phyloP scores from a whole-genome alignment of 257 asterid species.

The Rhazya stricta region DNA sequence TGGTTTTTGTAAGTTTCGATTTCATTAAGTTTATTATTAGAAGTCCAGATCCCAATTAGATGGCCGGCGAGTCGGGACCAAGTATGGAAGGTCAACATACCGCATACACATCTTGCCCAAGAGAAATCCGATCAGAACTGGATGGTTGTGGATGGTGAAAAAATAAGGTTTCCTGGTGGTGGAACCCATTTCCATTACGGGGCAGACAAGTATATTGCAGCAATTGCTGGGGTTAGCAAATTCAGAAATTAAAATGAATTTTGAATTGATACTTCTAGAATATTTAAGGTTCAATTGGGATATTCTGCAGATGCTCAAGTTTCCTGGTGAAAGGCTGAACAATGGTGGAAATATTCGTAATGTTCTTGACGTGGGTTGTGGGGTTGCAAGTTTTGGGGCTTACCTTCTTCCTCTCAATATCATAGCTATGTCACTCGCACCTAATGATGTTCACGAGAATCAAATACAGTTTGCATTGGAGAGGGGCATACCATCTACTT shows the following conservation, averaged over 20 bases:
- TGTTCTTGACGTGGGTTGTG: constrained; percentile 97
- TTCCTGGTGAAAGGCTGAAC: constrained; percentile 64
- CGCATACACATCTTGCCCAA: constrained; percentile 86
- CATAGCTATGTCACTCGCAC: constrained; percentile 91
- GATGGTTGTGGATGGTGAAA: constrained; percentile 94
- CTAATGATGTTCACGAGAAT: constrained; percentile 93
- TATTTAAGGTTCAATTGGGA: constrained; percentile 10
- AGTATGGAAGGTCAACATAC: constrained; percentile 95
- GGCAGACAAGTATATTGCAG: constrained; percentile 77
- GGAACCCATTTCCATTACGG: constrained; percentile 95
- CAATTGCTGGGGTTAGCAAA: constrained; percentile 73
- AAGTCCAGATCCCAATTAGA: constrained; percentile 82
- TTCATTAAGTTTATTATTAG: constrained; percentile 57
- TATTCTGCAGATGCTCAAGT: constrained; percentile 72
- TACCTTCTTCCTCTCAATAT: constrained; percentile 73
- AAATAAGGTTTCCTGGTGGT: constrained; percentile 88
- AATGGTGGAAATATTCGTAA: constrained; percentile 69
- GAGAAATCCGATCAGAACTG: constrained; percentile 91
- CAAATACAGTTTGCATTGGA: constrained; percentile 96
- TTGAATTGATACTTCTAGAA: not conserved
- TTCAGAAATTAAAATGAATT: not conserved
- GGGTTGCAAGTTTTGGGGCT: constrained; percentile 97
- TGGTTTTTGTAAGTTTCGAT: constrained; percentile 42
- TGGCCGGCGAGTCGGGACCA: constrained; percentile 93
- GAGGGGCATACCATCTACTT: constrained; percentile 81